phyloP scores from a whole-genome alignment of 164 flowering plant species.

The Brasenia schreberi region DNA sequence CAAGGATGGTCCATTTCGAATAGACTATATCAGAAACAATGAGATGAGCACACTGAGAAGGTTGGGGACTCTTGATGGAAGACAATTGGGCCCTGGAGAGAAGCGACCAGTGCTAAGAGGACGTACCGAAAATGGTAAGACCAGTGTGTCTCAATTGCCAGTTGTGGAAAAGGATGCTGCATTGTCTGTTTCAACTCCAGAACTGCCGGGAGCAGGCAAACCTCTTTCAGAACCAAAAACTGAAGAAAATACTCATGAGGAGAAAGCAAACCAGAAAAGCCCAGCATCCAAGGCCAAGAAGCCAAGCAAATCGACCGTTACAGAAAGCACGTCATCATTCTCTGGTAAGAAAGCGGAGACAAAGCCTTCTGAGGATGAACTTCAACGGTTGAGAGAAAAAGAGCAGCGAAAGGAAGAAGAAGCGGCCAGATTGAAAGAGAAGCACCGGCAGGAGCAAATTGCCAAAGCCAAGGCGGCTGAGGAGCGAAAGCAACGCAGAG shows the following conservation, averaged over 20 bases:
- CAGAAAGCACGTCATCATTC: conserved; percentile 11
- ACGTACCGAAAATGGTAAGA: conserved; percentile 14
- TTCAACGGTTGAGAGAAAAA: conserved; percentile 26
- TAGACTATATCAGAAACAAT: conserved; percentile 52
- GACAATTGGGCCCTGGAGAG: conserved; percentile 73
- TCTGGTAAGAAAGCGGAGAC: conserved; percentile 44
- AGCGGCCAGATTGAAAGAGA: conserved; percentile 58
- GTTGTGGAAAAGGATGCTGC: conserved; percentile 9
- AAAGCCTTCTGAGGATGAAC: conserved; percentile 7
- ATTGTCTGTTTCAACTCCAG: conserved; percentile 7
- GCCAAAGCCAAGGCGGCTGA: conserved; percentile 77
- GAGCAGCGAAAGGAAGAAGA: conserved; percentile 49
- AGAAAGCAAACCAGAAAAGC: conserved; percentile 21
- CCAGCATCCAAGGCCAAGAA: conserved; percentile 18
- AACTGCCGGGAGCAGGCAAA: conserved; percentile 14
- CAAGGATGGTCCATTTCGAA: conserved; percentile 53
- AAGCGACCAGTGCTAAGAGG: conserved; percentile 31
- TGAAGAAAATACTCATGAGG: conserved; percentile 10
- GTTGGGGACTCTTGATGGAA: conserved; percentile 69
- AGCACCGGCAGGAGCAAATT: conserved; percentile 50
- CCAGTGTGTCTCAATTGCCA: conserved; percentile 4
- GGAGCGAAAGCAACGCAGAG: conserved; percentile 70
- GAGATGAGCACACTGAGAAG: conserved; percentile 54
- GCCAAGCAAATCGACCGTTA: conserved; percentile 11
- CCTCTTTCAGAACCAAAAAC: conserved; percentile 6